A percentile compares a stretch with the other conserved stretches of the same genome.
Conservation (phyloP, 306 rosid species). For the Albizia julibrissin region DNA sequence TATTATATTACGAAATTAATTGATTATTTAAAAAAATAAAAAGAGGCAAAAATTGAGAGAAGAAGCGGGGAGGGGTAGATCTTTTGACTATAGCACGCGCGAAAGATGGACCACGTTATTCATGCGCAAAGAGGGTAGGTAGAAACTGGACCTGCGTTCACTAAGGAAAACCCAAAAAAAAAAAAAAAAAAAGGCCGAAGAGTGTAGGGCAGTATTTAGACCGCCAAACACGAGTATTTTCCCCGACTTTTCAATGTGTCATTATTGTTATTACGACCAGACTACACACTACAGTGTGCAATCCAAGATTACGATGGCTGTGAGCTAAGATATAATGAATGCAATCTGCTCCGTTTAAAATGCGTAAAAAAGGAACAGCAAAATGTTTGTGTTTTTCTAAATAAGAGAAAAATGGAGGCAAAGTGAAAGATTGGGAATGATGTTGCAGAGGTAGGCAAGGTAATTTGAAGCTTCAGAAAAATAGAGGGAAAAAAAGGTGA, state of each 20-base stretch:
- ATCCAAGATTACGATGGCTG: not conserved
- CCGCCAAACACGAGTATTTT: constrained; percentile 25
- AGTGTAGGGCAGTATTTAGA: not conserved
- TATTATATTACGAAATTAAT: no score
- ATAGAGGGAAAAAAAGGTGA: no score
- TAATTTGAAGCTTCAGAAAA: constrained; percentile 7
- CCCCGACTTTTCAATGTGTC: not conserved
- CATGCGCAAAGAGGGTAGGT: not conserved
- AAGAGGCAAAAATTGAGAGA: not conserved
- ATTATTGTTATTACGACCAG: constrained; percentile 4
- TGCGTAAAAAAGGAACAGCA: not conserved
- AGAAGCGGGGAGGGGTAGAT: not conserved
- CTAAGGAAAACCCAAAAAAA: constrained; percentile 20
- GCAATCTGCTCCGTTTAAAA: not conserved
- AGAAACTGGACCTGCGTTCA: not conserved
- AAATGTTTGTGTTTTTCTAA: not conserved
- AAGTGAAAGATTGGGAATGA: not conserved
- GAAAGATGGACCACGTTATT: constrained; percentile 24
- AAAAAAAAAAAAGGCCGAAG: not conserved
- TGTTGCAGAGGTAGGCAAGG: not conserved
- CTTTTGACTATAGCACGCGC: constrained; percentile 54
- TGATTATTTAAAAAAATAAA: not conserved
- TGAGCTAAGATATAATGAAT: not conserved
- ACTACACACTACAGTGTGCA: no score
- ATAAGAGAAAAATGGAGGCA: not conserved